Percentiles rank a stretch among this genome's conserved stretches.
Conservation (phyloP, 495 filamentous ascomycete genomes). For the Neurospora tetraspora region DNA sequence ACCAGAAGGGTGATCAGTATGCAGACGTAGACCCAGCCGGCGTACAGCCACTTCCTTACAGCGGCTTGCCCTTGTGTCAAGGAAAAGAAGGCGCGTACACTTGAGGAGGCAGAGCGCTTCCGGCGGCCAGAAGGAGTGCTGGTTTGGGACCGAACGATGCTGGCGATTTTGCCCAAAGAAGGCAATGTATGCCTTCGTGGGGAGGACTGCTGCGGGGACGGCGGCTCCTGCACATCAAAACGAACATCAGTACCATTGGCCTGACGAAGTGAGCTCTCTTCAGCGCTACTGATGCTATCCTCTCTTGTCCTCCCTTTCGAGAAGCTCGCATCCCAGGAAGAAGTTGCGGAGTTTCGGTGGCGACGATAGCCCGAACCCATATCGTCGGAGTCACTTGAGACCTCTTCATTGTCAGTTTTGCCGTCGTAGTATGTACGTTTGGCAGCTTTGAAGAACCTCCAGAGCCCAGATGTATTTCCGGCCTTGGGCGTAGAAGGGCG, state of each 20-base stretch:
- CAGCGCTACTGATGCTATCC: conserved; percentile 8
- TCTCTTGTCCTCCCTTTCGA: not conserved
- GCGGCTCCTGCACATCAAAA: conserved; percentile 8
- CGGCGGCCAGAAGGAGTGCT: conserved; percentile 56
- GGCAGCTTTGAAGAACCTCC: not conserved
- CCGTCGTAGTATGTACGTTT: not conserved
- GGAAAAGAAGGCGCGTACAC: conserved; percentile 62
- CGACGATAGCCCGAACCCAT: not conserved
- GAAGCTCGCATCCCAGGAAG: not conserved
- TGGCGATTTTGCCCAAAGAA: conserved; percentile 16
- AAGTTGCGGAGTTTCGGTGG: not conserved
- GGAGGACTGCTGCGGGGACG: conserved; percentile 5
- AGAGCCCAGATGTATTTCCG: not conserved
- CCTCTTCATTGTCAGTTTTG: not conserved
- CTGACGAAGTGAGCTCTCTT: not conserved
- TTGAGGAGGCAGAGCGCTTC: conserved; percentile 56
- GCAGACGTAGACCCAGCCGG: conserved; percentile 61
- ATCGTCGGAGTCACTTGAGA: not conserved
- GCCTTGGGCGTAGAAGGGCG: conserved; percentile 27
- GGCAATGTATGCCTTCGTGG: conserved; percentile 47
- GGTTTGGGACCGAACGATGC: conserved; percentile 21
- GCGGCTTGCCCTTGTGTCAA: conserved; percentile 70
- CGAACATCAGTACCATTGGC: conserved; percentile 4
- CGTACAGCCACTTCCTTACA: conserved; percentile 73
- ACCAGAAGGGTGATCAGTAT: conserved; percentile 55